phyloP scores from a whole-genome alignment of 2,329 filamentous ascomycete species.

The Tolypocladium album region DNA sequence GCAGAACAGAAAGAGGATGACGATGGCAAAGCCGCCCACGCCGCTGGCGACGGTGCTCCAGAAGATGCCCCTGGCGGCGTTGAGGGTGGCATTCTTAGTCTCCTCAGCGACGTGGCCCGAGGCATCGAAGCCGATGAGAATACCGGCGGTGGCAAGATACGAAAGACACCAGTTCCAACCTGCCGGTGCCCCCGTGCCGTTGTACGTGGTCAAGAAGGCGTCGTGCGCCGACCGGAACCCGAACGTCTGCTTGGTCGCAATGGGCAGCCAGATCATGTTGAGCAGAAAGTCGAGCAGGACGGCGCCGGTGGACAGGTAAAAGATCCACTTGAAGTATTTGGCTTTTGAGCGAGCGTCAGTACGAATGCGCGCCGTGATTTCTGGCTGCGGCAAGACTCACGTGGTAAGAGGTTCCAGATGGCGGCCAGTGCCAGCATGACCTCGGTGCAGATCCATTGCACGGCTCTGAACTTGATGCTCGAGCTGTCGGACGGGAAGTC shows the following conservation, averaged over 20 bases:
- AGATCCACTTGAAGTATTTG: slow-evolving; percentile 32
- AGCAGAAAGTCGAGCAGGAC: slow-evolving; percentile 48
- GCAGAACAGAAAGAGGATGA: slow-evolving; percentile 50
- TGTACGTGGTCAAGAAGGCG: slow-evolving; percentile 51
- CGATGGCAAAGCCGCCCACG: slow-evolving; percentile 40
- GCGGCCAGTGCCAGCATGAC: slow-evolving; percentile 37
- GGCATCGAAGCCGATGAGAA: slow-evolving; percentile 51
- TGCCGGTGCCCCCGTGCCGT: slow-evolving; percentile 41
- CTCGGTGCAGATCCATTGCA: slow-evolving; percentile 50
- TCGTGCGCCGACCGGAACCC: slow-evolving; percentile 49
- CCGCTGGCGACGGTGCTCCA: slow-evolving; percentile 48
- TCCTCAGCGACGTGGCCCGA: slow-evolving; percentile 51
- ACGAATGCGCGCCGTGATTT: neutral
- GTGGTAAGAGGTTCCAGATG: slow-evolving; percentile 37
- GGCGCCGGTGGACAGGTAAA: slow-evolving; percentile 35
- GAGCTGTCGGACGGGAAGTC: slow-evolving; percentile 41
- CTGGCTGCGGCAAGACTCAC: neutral
- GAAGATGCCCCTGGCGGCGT: slow-evolving; percentile 49
- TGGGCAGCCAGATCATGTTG: slow-evolving; percentile 51
- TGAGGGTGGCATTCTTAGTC: slow-evolving; percentile 44
- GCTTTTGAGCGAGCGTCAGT: neutral
- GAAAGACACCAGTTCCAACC: slow-evolving; percentile 55
- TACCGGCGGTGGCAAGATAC: slow-evolving; percentile 48
- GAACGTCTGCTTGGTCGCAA: slow-evolving; percentile 41
- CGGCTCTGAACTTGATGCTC: slow-evolving; percentile 46